Conservation (phyloP, 306 rosid species). For the Alnus rubra region DNA sequence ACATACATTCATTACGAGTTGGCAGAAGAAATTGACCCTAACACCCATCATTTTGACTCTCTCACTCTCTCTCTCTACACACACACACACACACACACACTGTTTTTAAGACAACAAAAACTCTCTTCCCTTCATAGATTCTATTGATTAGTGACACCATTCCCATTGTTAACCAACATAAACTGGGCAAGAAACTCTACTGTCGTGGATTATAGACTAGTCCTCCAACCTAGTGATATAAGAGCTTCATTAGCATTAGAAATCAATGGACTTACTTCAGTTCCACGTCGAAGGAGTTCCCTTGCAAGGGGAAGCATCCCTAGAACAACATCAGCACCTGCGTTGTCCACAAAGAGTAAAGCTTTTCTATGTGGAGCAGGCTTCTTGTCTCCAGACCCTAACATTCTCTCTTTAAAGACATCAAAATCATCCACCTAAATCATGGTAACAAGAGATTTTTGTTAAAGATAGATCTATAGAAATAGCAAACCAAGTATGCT, state of each 20-base stretch:
- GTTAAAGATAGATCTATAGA: conserved; percentile 13
- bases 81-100: too few relatives aligned
- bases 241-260: conserved; percentile 16
- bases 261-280: conserved; percentile 62
- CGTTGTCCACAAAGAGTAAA: conserved; percentile 89
- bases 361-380: conserved; percentile 75
- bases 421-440: conserved; percentile 93
- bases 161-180: not conserved
- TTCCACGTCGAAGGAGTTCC: conserved; percentile 94
- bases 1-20: conserved; percentile 5
- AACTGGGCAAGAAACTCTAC: conserved; percentile 5
- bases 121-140: not conserved
- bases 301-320: conserved; percentile 99
- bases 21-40: not conserved
- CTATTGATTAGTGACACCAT: not conserved
- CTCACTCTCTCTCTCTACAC: not conserved
- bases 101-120: not conserved
- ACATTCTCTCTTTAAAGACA: conserved; percentile 74
- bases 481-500: conserved; percentile 11
- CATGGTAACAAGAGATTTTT: conserved; percentile 16
- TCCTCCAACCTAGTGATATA: not conserved
- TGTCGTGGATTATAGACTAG: not conserved
- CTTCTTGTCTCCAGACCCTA: conserved; percentile 59
- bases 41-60: not conserved
- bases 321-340: conserved; percentile 94